Base-by-base conservation (phyloP, 2,329 filamentous ascomycete species). In the Pseudogymnoascus pannorum region DNA sequence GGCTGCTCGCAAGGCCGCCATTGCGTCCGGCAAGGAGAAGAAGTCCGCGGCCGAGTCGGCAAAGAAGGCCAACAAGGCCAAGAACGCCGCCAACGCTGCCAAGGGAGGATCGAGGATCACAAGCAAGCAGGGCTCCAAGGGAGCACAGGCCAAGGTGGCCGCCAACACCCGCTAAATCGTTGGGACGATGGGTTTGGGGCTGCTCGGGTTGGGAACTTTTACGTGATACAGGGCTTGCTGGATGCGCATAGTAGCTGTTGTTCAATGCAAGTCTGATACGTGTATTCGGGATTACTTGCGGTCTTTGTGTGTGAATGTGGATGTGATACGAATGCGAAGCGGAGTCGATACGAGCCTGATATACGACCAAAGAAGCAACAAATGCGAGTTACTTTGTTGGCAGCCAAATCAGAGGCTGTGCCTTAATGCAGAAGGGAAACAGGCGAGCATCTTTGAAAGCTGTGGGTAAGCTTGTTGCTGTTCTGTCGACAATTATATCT, bases 21-120 rank as follows among this genome's bases (percentile, higher is more conserved):
- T 97, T 83, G 93, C 93, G 85, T 92, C 95, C 77, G 90, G 87
- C 82, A 99, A 99, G 89, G 92, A 96, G 79, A 97, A 97, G 92
- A 96, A 95, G 85, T 82, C 87, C 69, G 92, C 87, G 67, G 84
- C 86, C 66, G 87, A 91, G 79, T 89, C 86, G 77, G 87, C 86
- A 78, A 99, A 97, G 91, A 99, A 97, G 90, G 89, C 91, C 64
- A 92, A 97, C 82, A 99, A 99, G 91, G 94, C 94, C 74, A 97
- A 97, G 90, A 83, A 72, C 74, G 92, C 92, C 69, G 85, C 88
- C 70, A 73, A 71, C 66, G 84, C 87, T 70, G 80, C 87, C 76
- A 88, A 90, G 81, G 92, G 91, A 75, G 85, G 92, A 82, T 82
- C 84, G 70, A 87, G 89, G 78, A 90, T 96, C 77, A 82, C 88